These are phyloP conservation scores for Pseudohalonectria lignicola DNA, from an alignment of 2,329 filamentous ascomycete genomes.

Conservation along the genomic window DNA sequence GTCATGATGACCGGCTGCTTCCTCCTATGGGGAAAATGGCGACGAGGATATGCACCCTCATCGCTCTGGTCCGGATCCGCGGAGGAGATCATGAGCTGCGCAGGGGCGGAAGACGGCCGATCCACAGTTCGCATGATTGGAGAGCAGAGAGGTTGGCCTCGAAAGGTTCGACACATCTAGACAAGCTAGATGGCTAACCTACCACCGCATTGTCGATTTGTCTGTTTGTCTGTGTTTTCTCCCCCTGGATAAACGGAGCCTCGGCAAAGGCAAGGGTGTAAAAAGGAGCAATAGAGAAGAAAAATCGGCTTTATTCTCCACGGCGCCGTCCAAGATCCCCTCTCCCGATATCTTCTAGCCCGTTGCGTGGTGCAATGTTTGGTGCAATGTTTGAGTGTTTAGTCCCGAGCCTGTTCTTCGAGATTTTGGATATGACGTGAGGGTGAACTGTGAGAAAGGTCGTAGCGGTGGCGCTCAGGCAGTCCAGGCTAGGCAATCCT, in stretches of 20 bases:
- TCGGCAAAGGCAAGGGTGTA: background rate
- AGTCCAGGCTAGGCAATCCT: background rate
- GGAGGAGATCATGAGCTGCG: background rate
- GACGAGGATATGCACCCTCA: background rate
- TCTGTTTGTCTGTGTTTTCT: background rate
- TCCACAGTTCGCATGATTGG: background rate
- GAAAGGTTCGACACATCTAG: background rate
- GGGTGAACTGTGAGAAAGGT: background rate
- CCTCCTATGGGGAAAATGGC: background rate
- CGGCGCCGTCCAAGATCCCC: no score
- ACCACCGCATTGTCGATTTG: background rate
- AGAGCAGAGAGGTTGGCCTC: background rate
- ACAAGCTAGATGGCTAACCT: no score
- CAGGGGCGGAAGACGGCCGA: background rate
- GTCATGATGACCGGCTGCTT: background rate
- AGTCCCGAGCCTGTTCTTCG: background rate
- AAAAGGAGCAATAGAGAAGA: background rate
- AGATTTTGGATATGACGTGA: background rate
- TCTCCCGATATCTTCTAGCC: background rate
- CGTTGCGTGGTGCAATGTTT: no score
- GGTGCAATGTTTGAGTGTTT: background rate
- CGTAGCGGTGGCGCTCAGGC: background rate
- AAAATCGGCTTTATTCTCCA: no score
- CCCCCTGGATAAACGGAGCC: background rate
- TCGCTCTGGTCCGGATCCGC: background rate